phyloP scores from a whole-genome alignment of 2,329 filamentous ascomycete genomes.

The Colletotrichum euphorbiae region DNA sequence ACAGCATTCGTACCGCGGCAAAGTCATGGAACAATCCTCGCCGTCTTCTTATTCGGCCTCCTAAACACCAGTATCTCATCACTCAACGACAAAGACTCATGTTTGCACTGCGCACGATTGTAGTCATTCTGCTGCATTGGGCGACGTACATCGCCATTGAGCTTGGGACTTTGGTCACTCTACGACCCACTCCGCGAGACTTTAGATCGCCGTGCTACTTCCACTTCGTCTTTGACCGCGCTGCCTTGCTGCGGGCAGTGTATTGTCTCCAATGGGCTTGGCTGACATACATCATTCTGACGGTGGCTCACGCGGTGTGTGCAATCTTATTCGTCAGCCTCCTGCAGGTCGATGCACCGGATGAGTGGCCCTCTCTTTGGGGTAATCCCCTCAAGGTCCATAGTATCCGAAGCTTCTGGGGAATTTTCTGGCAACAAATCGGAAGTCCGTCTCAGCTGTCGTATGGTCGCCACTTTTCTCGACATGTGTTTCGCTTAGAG shows the following conservation, averaged over 20 bases:
- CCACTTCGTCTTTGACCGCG: background rate
- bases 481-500: rapidly evolving
- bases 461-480: background rate
- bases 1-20: background rate
- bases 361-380: background rate
- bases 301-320: background rate
- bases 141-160: background rate
- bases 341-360: background rate
- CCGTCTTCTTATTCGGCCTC: background rate
- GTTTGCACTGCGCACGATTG: background rate
- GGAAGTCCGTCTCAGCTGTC: background rate
- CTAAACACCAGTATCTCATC: background rate
- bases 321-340: background rate
- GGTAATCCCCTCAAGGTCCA: background rate
- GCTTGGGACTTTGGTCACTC: background rate
- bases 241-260: background rate
- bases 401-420: background rate
- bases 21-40: background rate
- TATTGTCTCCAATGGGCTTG: background rate
- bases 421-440: background rate
- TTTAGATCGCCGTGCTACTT: background rate
- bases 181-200: background rate
- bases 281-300: slow-evolving; percentile 3
- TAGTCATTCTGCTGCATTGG: background rate
- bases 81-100: background rate